A percentile compares a stretch with the other conserved stretches of the same genome.
Evolutionary conservation across 352 stramenopile species (phyloP).

Genomic region (Phytophthora multivora): DNA sequence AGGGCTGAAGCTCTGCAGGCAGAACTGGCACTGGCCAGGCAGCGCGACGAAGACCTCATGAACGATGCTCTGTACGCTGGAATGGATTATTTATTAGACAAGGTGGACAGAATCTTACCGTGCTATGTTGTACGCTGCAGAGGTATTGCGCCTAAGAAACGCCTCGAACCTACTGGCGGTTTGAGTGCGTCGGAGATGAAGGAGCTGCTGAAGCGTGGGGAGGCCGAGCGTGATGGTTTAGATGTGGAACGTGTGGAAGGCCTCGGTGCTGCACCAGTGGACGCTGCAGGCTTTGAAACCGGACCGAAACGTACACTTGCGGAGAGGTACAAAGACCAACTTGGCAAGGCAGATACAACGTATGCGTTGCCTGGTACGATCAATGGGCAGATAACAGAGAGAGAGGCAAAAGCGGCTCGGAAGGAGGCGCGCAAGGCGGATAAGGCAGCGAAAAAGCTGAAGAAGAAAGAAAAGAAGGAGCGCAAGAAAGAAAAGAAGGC

Average conservation of each 20-base stretch:
- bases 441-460: slow-evolving; percentile 68
- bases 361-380: slow-evolving; percentile 64
- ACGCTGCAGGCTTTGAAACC: slow-evolving; percentile 45
- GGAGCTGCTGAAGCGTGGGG: slow-evolving; percentile 80
- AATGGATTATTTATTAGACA: neutral
- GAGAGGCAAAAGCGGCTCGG: slow-evolving; percentile 53
- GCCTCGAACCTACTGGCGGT: slow-evolving; percentile 43
- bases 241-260: slow-evolving; percentile 86
- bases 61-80: slow-evolving; percentile 84
- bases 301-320: slow-evolving; percentile 70
- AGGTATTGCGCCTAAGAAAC: slow-evolving; percentile 65
- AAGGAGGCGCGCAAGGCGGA: slow-evolving; percentile 64
- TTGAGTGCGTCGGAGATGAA: slow-evolving; percentile 87
- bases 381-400: slow-evolving; percentile 30
- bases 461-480: slow-evolving; percentile 75
- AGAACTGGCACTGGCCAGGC: slow-evolving; percentile 76
- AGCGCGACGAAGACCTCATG: slow-evolving; percentile 90
- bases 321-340: slow-evolving; percentile 69
- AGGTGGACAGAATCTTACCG: neutral
- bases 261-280: slow-evolving; percentile 72
- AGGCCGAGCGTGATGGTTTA: slow-evolving; percentile 68
- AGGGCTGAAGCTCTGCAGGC: slow-evolving; percentile 53
- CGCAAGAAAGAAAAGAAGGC: slow-evolving; percentile 41
- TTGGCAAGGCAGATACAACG: slow-evolving; percentile 63
- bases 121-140: slow-evolving; percentile 27